A percentile compares a stretch with the other conserved stretches of the same genome.
Conservation (phyloP, 768 basidiomycete species). For the Phylloporus rhodoxanthus region DNA sequence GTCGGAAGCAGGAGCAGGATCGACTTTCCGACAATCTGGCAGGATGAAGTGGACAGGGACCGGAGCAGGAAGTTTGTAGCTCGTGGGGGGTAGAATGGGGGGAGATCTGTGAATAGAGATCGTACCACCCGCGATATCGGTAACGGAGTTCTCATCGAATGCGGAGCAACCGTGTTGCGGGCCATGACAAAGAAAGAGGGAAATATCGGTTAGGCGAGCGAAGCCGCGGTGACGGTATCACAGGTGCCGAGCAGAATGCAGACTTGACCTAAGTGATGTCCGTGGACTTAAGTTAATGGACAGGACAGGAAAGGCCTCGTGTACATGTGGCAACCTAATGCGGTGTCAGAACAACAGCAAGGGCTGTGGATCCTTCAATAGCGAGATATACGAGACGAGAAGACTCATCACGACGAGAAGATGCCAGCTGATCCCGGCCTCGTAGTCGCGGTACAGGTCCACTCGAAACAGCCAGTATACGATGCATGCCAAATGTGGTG, state of each 20-base stretch:
- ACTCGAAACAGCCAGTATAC: conserved; percentile 6
- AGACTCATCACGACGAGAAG: conserved; percentile 5
- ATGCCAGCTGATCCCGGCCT: conserved; percentile 12
- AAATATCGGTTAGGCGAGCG: conserved; percentile 34
- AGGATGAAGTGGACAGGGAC: conserved; percentile 19
- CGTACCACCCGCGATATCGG: conserved; percentile 13
- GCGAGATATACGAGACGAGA: conserved; percentile 10
- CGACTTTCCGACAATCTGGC: conserved; percentile 35
- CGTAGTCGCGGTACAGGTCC: conserved; percentile 1
- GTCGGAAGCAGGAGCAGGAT: conserved; percentile 26
- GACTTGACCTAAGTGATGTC: conserved; percentile 29
- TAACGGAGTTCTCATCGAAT: conserved; percentile 22
- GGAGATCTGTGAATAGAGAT: conserved; percentile 19
- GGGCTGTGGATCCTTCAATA: conserved; percentile 16
- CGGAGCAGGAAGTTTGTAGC: conserved; percentile 19
- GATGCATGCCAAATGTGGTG: conserved; percentile 14
- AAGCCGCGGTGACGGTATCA: conserved; percentile 35
- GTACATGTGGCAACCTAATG: conserved; percentile 31
- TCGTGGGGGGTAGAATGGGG: conserved; percentile 9
- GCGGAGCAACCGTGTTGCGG: conserved; percentile 20
- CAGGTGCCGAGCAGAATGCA: conserved; percentile 31
- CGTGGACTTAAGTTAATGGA: conserved; percentile 37
- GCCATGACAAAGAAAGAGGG: conserved; percentile 28
- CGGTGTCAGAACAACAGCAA: conserved; percentile 26
- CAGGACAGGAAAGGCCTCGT: conserved; percentile 32